phyloP scores from a whole-genome alignment of 495 filamentous ascomycete genomes.

The Podospora bellae-mahoneyi region DNA sequence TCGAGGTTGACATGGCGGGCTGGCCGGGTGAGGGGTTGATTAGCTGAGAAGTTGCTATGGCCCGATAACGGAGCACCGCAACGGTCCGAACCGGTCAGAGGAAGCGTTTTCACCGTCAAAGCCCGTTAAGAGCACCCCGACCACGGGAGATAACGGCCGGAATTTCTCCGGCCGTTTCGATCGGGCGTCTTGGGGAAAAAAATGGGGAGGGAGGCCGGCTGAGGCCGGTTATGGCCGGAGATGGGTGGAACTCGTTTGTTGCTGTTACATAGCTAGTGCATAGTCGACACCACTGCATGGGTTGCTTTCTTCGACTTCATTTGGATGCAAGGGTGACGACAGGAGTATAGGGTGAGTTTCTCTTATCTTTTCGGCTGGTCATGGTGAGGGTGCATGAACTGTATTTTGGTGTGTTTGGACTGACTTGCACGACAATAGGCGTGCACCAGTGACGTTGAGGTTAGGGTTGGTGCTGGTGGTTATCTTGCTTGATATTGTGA shows the following conservation, averaged over 20 bases:
- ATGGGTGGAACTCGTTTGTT: constrained; percentile 24
- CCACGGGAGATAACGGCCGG: constrained; percentile 28
- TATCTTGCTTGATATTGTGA: neutral
- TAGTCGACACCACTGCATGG: neutral
- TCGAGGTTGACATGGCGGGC: neutral
- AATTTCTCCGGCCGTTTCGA: constrained; percentile 34
- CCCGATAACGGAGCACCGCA: constrained; percentile 18
- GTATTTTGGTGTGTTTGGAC: neutral
- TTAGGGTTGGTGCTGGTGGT: neutral
- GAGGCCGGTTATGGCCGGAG: constrained; percentile 38
- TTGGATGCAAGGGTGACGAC: constrained; percentile 7
- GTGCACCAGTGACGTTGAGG: neutral
- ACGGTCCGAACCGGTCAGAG: neutral
- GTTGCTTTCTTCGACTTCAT: constrained; percentile 10
- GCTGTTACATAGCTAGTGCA: constrained; percentile 25
- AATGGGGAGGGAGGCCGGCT: constrained; percentile 22
- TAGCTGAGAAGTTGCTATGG: neutral
- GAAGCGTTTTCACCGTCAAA: neutral
- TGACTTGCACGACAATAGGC: neutral
- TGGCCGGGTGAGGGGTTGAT: neutral
- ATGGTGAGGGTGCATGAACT: neutral
- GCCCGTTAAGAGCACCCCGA: constrained; percentile 1
- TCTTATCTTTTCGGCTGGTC: neutral
- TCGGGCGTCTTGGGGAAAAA: neutral
- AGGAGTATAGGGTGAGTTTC: neutral